Percentiles rank a stretch among this genome's conserved stretches.
Evolutionary conservation across 2,329 filamentous ascomycete genomes (phyloP).

Genomic region (Verticillium albo-atrum): DNA sequence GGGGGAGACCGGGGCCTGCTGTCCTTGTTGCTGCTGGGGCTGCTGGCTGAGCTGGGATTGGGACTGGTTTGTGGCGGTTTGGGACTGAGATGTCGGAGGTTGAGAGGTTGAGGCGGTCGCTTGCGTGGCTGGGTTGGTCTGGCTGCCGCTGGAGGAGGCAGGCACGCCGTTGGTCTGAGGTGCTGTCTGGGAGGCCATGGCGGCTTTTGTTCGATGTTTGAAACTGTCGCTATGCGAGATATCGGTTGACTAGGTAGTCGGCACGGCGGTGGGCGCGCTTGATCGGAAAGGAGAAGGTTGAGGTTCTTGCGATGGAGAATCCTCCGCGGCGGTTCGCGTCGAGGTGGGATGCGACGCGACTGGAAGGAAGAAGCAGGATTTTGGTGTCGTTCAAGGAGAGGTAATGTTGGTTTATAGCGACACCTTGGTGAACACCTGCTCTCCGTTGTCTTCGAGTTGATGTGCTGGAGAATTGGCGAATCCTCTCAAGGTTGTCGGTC

Average conservation of each 20-base stretch:
- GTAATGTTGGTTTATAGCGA: too few relatives aligned
- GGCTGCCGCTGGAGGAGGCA: constrained; percentile 27
- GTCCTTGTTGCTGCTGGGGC: constrained; percentile 2
- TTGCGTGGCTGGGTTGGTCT: constrained; percentile 32
- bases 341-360: too few relatives aligned
- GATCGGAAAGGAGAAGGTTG: too few relatives aligned
- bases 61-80: constrained; percentile 10
- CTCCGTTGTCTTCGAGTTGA: too few relatives aligned
- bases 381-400: too few relatives aligned
- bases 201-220: background rate
- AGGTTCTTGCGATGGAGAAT: too few relatives aligned
- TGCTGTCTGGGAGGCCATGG: constrained; percentile 25
- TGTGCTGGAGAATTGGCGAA: background rate
- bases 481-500: background rate
- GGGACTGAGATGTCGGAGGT: constrained; percentile 2
- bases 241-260: background rate
- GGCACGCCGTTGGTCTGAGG: constrained; percentile 52
- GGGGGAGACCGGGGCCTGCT: constrained; percentile 18
- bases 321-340: too few relatives aligned
- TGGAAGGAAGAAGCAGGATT: too few relatives aligned
- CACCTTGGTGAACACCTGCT: too few relatives aligned
- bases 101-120: constrained; percentile 21
- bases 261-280: too few relatives aligned
- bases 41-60: constrained; percentile 15
- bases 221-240: background rate